Base-by-base conservation (phyloP, 2,329 filamentous ascomycete genomes). In the Cladophialophora psammophila region DNA sequence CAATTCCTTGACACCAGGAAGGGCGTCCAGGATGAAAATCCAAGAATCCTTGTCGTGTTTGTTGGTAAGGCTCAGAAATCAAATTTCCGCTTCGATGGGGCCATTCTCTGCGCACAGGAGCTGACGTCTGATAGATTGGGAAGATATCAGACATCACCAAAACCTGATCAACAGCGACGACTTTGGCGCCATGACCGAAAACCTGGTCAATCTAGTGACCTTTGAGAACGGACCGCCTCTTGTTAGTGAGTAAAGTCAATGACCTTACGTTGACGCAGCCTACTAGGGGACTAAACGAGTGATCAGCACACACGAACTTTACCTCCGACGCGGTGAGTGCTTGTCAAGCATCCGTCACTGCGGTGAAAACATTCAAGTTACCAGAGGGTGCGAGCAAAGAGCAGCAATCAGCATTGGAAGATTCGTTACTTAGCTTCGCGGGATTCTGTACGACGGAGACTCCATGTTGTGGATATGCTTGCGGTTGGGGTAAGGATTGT, bases 391-490 rank as follows among this genome's bases (percentile, higher is more conserved):
- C 42, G 5, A 48, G 20, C 15, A 15, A 50, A 13, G 26, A 58
- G 32, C 40, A 54, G 38, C 61, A 61, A 45, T 34, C 63, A 18
- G 45, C 52, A n/a, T 36, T 65, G 13, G 63, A 65, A n/a, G 63
- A 60, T 36, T 38, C 32, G 32, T 31, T 55, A 4, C 42, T 61
- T 12, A 35, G 20, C n/a, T 18, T 65, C 15, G 57, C 31, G 1
- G 18, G 54, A 34, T 32, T 40, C 57, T 35, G 15, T 13, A 60
- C 26, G n/a, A 50, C n/a, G 9, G 13, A 65, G 10, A 57, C 34
- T n/a, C 13, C 40, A n/a, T 60, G 36, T 20, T 40, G 20, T 8
- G 48, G 56, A n/a, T 52, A 53, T 32, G 45, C 63, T 15, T 12
- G 60, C 18, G 63, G 63, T n/a, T 61, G 63, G 63, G 36, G 45